Base-by-base conservation (phyloP, 208 protist species). In the Angomonas desouzai region DNA sequence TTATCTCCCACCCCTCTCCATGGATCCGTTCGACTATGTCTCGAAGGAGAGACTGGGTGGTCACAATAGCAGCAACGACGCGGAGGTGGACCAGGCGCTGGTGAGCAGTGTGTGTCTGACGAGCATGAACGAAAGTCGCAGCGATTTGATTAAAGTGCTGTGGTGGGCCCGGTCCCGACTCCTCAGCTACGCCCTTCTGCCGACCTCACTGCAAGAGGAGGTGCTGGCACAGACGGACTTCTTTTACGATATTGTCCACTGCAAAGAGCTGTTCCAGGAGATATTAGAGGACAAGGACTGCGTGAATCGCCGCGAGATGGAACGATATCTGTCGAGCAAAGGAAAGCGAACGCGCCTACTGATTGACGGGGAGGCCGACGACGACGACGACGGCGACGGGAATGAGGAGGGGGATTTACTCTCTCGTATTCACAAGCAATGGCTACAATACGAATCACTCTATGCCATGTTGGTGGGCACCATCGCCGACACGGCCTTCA, bases 91-190 rank as follows among this genome's bases (percentile, higher is more conserved):
- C 20, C 48, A 68, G 33, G 23, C 45, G 18, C 49, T 30, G 40
- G 38, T 72, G 45, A 34, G 70, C 28, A 72, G 66, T 13, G 68
- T 72, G 29, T 76, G 72, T 36, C 70, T 89, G 22, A 66, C 76
- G 61, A 85, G 70, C 51, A 91, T 94, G 81, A 71, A 61, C 1
- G 59, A 70, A 48, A 70, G 72, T 48, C 48, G 72, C 3, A 62
- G 65, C 7, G 69, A 83, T 58, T 28, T 66, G 11, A 62, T 74
- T 48, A 16, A 40, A 53, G 34, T 83, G 40, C 64, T 94, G 58
- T 94, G 89, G 85, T 94, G 89, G 89, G 81, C 78, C 18, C 80
- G 89, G 53, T 89, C 79, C 72, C 83, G 89, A 0, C 62, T 94
- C 36, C 68, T 94, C 10, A 76, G 72, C 51, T 66, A 84, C 48